A percentile compares a stretch with the other conserved stretches of the same genome.
Evolutionary conservation across 2,329 filamentous ascomycete species (phyloP).

Genomic region (Paraphoma sp.): DNA sequence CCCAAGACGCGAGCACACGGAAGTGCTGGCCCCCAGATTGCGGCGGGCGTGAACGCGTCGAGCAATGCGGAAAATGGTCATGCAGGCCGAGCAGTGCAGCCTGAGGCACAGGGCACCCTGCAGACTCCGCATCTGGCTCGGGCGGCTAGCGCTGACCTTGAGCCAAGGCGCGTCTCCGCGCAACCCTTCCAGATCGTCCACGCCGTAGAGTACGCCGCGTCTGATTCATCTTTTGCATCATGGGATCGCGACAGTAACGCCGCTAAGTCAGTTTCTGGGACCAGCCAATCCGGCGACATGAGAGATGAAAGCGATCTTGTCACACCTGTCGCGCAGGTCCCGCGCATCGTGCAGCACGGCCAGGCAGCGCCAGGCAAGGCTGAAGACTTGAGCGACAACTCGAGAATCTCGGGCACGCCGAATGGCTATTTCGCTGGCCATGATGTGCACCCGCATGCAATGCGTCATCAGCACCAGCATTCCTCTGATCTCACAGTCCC

Average conservation of each 20-base stretch:
- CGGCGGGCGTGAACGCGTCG: neutral
- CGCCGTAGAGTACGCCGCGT: conserved; percentile 36
- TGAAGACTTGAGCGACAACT: conserved; percentile 15
- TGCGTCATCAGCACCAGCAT: conserved; percentile 18
- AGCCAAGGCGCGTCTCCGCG: conserved; percentile 24
- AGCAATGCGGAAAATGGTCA: neutral
- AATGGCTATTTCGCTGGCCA: conserved; percentile 19
- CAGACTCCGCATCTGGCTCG: neutral
- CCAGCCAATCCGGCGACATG: conserved; percentile 30
- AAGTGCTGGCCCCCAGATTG: neutral
- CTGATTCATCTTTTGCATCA: conserved; percentile 40
- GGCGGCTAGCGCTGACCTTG: conserved; percentile 3
- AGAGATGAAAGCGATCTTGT: conserved; percentile 32
- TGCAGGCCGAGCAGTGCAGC: neutral
- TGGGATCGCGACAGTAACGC: conserved; percentile 37
- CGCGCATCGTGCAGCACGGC: conserved; percentile 23
- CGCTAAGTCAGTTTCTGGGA: conserved; percentile 33
- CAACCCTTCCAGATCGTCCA: conserved; percentile 37
- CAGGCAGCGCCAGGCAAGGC: conserved; percentile 24
- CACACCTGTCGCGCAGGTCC: conserved; percentile 36
- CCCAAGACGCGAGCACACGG: conserved; percentile 2
- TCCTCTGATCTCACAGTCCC: conserved; percentile 25
- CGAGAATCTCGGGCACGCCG: conserved; percentile 10
- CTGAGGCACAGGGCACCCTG: conserved; percentile 1
- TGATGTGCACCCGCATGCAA: conserved; percentile 12